Evolutionary conservation across 257 asterid genomes (phyloP).

Genomic region (Solanum chmielewskii): DNA sequence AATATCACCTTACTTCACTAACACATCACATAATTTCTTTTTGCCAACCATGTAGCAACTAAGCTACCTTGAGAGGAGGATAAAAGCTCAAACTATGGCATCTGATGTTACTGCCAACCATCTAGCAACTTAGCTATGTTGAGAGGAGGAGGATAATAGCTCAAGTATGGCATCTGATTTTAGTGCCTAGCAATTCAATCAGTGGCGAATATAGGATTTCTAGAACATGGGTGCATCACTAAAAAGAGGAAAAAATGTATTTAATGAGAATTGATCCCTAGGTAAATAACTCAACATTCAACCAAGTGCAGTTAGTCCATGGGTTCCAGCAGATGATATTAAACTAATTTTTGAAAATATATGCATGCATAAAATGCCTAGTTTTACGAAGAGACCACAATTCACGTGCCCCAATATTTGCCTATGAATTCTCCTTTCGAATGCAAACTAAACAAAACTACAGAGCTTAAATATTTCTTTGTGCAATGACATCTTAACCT

Average conservation of each 20-base stretch:
- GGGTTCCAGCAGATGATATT: not conserved
- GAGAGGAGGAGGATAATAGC: not conserved
- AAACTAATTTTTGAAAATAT: not conserved
- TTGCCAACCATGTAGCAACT: not conserved
- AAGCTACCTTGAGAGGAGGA: not conserved
- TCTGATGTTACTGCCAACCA: not conserved
- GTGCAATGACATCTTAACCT: not conserved
- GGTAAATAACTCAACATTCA: not conserved
- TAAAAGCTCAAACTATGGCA: not conserved
- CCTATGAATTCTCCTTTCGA: not conserved
- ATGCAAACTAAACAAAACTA: not conserved
- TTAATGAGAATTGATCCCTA: not conserved
- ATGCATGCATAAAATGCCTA: not conserved
- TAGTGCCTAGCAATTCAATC: not conserved
- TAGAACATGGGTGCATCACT: not conserved
- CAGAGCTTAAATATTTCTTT: not conserved
- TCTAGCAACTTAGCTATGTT: not conserved
- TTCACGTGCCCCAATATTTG: not conserved
- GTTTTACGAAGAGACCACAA: not conserved
- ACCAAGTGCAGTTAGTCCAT: not conserved
- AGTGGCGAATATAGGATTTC: not conserved
- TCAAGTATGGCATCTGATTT: not conserved
- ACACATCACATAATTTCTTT: not conserved
- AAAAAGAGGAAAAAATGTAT: not conserved
- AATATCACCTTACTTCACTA: not conserved